Evolutionary conservation across 345 rosid species (phyloP), one percentile per base, ranked within the genome.

Genomic region (Lagerstroemia speciosa): DNA sequence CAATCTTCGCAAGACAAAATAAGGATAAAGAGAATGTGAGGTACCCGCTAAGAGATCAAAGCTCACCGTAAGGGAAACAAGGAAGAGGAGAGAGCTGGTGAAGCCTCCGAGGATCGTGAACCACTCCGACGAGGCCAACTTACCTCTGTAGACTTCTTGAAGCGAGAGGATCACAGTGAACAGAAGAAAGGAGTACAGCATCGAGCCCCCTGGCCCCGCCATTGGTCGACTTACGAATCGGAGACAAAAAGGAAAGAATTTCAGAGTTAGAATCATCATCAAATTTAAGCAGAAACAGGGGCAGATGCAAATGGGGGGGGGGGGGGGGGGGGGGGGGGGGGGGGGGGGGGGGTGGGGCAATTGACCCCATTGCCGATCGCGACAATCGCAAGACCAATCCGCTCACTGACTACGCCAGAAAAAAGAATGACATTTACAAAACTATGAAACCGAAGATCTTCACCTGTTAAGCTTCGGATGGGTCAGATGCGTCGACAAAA

Each of bases 21-120:
- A 19, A n/a, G n/a, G n/a, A n/a, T 16, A n/a, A n/a, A n/a, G n/a
- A n/a, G n/a, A n/a, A n/a, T n/a, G n/a, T n/a, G n/a, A n/a, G n/a
- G n/a, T n/a, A n/a, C n/a, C n/a, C n/a, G n/a, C n/a, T n/a, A 84
- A 82, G 86, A 68, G n/a, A 68, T 71, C 14, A 76, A 14, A 10
- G 36, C 92, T 78, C 85, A 88, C 89, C 1, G 89, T 88, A 6
- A 90, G 81, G 57, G 79, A 82, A 57, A 90, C 81, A 60, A 92
- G 88, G 76, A 90, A 92, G 3, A 90, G 80, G 67, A 88, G 86
- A 68, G 97, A 90, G 78, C 95, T 92, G 67, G 78, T 80, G 85
- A 88, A 88, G 53, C 98, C 98, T 55, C 97, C 93, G 20, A 92
- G 86, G 32, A 92, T 88, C 24, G 97, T 90, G 74, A 88, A 88